Conservation (phyloP, 1,284 basidiomycete species). For the Peniophora sp. region DNA sequence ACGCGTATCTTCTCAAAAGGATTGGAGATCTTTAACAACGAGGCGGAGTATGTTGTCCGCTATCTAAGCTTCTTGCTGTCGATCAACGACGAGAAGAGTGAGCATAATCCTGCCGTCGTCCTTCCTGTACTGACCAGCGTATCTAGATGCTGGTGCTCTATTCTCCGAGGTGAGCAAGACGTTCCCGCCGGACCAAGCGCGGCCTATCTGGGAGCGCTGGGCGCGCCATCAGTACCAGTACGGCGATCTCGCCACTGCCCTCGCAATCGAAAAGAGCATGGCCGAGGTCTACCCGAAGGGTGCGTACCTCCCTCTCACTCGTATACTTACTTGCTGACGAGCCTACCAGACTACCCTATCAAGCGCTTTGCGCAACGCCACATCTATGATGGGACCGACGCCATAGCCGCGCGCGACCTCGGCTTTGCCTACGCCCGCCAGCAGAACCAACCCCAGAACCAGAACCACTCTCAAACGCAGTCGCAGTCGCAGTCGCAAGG, state of each 20-base stretch:
- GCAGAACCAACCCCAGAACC: slow-evolving; percentile 1
- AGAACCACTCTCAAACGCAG: background rate
- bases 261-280: slow-evolving; percentile 85
- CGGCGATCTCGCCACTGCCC: slow-evolving; percentile 84
- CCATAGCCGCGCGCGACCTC: slow-evolving; percentile 84
- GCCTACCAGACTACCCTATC: slow-evolving; percentile 70
- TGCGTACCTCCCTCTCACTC: slow-evolving; percentile 22
- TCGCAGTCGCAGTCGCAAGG: slow-evolving; percentile 11
- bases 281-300: slow-evolving; percentile 83
- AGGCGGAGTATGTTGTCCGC: slow-evolving; percentile 80
- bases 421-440: slow-evolving; percentile 55
- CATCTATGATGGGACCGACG: slow-evolving; percentile 83
- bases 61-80: slow-evolving; percentile 93
- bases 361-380: slow-evolving; percentile 89
- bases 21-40: slow-evolving; percentile 78
- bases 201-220: slow-evolving; percentile 94
- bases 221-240: slow-evolving; percentile 93
- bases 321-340: background rate
- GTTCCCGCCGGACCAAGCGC: slow-evolving; percentile 75
- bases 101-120: slow-evolving; percentile 20
- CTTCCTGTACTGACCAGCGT: slow-evolving; percentile 6
- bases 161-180: slow-evolving; percentile 85
- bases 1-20: slow-evolving; percentile 93
- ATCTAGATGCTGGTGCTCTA: slow-evolving; percentile 84
- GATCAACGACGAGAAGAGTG: slow-evolving; percentile 94